These are phyloP conservation scores for Haberlea rhodopensis DNA, from an alignment of 257 asterid species.

Conservation along the genomic window DNA sequence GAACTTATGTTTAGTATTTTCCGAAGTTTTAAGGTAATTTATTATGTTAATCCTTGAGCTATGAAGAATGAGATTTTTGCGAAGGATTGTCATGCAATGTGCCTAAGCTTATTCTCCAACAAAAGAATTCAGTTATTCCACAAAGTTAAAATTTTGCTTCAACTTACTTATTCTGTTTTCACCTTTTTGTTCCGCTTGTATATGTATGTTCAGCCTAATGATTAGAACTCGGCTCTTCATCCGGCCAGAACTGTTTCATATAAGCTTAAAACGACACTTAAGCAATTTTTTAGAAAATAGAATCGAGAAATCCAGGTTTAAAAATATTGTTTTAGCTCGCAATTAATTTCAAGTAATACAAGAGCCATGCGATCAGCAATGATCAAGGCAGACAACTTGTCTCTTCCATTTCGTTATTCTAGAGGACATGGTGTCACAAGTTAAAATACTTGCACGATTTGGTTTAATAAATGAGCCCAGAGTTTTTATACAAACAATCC, in stretches of 20 bases:
- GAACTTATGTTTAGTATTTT: no score
- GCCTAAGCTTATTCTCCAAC: background rate
- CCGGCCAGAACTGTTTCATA: background rate
- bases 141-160: background rate
- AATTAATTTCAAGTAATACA: no score
- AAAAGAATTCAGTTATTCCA: background rate
- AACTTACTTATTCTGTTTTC: no score
- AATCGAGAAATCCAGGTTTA: no score
- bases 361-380: background rate
- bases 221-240: background rate
- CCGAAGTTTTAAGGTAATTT: background rate
- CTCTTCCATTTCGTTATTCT: background rate
- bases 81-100: background rate
- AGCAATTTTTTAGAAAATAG: background rate
- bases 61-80: background rate
- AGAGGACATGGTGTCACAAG: background rate
- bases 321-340: no score
- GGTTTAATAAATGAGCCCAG: background rate
- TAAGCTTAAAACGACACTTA: background rate
- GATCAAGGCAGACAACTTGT: background rate
- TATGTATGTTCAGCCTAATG: background rate
- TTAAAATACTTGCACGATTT: background rate
- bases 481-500: background rate
- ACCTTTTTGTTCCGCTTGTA: background rate
- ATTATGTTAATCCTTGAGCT: no score